A percentile compares a stretch with the other conserved stretches of the same genome.
phyloP scores from a whole-genome alignment of 2,329 filamentous ascomycete species.

The Aspergillus thermomutatus region DNA sequence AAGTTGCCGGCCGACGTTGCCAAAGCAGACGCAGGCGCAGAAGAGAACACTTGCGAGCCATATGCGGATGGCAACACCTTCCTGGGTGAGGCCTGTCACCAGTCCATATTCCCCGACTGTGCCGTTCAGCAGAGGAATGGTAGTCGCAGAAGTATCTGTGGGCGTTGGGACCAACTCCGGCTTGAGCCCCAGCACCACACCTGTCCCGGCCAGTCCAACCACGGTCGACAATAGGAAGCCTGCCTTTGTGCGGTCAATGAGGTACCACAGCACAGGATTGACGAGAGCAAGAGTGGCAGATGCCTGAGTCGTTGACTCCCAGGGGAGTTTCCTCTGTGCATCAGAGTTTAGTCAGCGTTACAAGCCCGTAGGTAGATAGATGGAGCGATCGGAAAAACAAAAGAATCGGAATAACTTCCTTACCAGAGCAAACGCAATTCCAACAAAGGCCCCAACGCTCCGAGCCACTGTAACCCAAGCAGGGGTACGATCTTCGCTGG shows the following conservation, averaged over 20 bases:
- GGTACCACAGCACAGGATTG: conserved; percentile 93
- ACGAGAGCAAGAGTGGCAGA: conserved; percentile 84
- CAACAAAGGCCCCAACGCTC: conserved; percentile 68
- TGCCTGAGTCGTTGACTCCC: conserved; percentile 92
- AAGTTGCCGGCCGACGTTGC: conserved; percentile 83
- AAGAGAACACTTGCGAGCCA: conserved; percentile 95
- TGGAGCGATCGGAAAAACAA: neutral
- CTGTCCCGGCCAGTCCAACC: conserved; percentile 72
- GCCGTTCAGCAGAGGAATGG: conserved; percentile 23
- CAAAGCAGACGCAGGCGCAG: conserved; percentile 92
- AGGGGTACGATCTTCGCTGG: conserved; percentile 27
- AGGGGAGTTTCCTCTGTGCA: conserved; percentile 75
- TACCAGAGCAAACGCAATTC: conserved; percentile 79
- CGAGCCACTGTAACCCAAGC: conserved; percentile 69
- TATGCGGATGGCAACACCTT: conserved; percentile 63
- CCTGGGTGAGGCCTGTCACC: conserved; percentile 40
- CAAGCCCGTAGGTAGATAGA: neutral
- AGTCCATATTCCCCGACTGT: conserved; percentile 30
- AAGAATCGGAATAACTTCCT: conserved; percentile 36
- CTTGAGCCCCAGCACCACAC: conserved; percentile 69
- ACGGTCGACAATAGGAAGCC: conserved; percentile 76
- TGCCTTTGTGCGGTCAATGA: conserved; percentile 84
- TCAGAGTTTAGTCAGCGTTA: neutral
- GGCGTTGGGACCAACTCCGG: conserved; percentile 74
- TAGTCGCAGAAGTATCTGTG: conserved; percentile 40